phyloP scores from a whole-genome alignment of 2,329 filamentous ascomycete species.

The Tricladium varicosporioides region DNA sequence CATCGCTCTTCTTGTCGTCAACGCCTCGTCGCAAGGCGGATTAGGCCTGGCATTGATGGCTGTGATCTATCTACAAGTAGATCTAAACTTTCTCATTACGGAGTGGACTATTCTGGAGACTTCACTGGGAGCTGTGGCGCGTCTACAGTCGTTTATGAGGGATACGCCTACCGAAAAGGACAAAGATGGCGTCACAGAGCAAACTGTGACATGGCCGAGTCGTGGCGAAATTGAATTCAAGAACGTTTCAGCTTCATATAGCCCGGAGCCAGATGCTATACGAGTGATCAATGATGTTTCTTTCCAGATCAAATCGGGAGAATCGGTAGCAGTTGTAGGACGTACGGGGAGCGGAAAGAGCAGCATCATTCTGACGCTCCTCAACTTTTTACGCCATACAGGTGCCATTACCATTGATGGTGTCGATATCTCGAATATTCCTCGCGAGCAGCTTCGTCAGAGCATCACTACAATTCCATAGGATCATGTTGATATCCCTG shows the following conservation, averaged over 20 bases:
- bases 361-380: constrained; percentile 44
- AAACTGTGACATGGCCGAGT: constrained; percentile 10
- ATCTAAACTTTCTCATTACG: constrained; percentile 11
- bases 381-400: constrained; percentile 48
- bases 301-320: not conserved
- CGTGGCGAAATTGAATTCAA: constrained; percentile 33
- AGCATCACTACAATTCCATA: constrained; percentile 42
- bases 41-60: constrained; percentile 26
- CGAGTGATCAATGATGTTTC: constrained; percentile 1
- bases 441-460: constrained; percentile 43
- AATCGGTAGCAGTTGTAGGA: not conserved
- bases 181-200: not conserved
- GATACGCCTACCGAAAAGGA: constrained; percentile 8
- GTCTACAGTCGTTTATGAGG: constrained; percentile 5
- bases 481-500: constrained; percentile 34
- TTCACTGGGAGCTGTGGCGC: constrained; percentile 17
- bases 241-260: not conserved
- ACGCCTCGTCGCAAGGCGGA: constrained; percentile 14
- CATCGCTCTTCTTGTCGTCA: constrained; percentile 31
- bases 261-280: constrained; percentile 1
- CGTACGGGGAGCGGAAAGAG: constrained; percentile 36
- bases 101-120: constrained; percentile 21
- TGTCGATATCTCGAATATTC: constrained; percentile 43
- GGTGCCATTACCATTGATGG: constrained; percentile 45
- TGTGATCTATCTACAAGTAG: constrained; percentile 15